Base-by-base conservation (phyloP, 176 grass and related monocot genomes). In the Poa annua region DNA sequence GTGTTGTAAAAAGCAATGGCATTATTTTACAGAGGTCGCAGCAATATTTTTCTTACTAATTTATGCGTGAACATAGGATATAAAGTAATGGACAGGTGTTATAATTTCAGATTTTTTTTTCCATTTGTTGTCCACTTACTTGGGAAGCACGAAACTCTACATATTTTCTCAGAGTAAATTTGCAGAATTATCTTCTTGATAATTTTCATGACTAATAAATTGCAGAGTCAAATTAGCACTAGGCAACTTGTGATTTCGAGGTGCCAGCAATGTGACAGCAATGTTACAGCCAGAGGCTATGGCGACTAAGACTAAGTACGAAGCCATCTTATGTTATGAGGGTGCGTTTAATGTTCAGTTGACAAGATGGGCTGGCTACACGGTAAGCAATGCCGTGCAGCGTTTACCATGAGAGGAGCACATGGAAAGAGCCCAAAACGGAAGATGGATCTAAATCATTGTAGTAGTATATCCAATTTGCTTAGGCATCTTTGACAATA, bases 331-430 rank as follows among this genome's bases (percentile, higher is more conserved):
- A 33, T 0, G 21, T 26, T 0, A 48, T 25, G 68, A 1, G 7
- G 7, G 69, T 0, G 69, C 47, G 48, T 1, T 49, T 15, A 70
- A 41, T 5, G 21, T 2, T 21, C 50, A 70, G 79, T 54, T 69
- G 49, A 19, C 50, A 68, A 56, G 14, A 26, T 12, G 26, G 33
- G 66, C 65, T 10, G 57, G 24, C 67, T 7, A 26, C 36, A 4
- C 6, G 12, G 47, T 29, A 68, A 75, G 69, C 77, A 62, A 62
- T 32, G 51, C 19, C 87, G 70, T 34, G 77, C 75, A 16, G 11
- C 53, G 29, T 21, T 59, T 7, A 17, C 21, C 68, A 59, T n/a
- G 3, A 16, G 7, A 72, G 19, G 4, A 38, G 50, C 84, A 76
- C 17, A 55, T 19, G 13, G 17, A 36, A 51, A 2, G 20, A 29